phyloP scores from a whole-genome alignment of 2,329 filamentous ascomycete genomes.

The Ophiostoma montium region DNA sequence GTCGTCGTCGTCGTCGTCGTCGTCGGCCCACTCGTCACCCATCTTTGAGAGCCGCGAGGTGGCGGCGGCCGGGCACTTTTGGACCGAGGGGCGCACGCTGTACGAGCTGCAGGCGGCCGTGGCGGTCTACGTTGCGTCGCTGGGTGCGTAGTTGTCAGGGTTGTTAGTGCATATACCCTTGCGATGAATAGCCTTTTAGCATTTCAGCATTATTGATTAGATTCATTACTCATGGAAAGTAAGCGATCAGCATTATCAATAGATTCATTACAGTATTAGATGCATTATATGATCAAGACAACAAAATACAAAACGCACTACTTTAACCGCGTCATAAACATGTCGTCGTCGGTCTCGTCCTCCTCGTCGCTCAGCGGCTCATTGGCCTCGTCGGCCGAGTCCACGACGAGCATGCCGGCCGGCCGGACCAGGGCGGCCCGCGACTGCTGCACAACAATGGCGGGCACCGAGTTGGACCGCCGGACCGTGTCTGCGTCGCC shows the following conservation, averaged over 20 bases:
- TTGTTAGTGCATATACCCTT: not conserved
- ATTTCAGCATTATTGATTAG: too few relatives aligned
- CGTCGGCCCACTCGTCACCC: slow-evolving; percentile 7
- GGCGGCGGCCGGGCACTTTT: slow-evolving; percentile 39
- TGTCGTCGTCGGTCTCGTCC: slow-evolving; percentile 1
- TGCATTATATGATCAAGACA: not conserved
- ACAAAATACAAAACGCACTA: not conserved
- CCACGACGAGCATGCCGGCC: not conserved
- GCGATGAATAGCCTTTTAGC: not conserved
- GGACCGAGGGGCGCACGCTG: slow-evolving; percentile 30
- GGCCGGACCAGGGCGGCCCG: not conserved
- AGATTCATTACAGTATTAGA: not conserved
- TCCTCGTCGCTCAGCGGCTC: slow-evolving; percentile 1
- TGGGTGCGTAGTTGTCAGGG: not conserved
- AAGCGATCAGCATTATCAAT: too few relatives aligned
- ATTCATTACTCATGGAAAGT: too few relatives aligned
- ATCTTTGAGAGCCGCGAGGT: slow-evolving; percentile 28
- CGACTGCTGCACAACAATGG: not conserved
- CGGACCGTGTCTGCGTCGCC: not conserved
- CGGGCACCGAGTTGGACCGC: not conserved
- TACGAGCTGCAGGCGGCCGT: slow-evolving; percentile 21
- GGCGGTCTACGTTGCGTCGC: slow-evolving; percentile 16
- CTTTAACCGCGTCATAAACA: not conserved
- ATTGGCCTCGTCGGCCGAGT: not conserved
- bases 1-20: too few relatives aligned